Evolutionary conservation across 331 rosid genomes (phyloP).

Genomic region (Telfairia occidentalis): DNA sequence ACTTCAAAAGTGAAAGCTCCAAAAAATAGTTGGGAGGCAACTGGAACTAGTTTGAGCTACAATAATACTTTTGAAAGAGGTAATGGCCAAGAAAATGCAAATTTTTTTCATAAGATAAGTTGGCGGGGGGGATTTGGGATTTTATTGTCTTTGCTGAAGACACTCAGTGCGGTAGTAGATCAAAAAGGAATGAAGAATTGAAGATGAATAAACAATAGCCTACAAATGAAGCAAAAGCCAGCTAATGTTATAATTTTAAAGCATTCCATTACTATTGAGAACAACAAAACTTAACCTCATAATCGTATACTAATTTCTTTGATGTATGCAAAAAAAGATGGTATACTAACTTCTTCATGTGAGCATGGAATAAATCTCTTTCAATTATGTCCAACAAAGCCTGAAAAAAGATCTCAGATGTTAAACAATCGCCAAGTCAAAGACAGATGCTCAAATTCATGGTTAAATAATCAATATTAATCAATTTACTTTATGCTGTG

Average conservation of each 20-base stretch:
- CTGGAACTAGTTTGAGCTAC: background rate
- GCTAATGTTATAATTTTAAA: background rate
- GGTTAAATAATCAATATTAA: constrained; percentile 13
- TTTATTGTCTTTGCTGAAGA: too few species aligned
- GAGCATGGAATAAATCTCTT: constrained; percentile 74
- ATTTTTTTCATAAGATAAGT: background rate
- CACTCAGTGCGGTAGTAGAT: background rate
- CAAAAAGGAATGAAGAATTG: background rate
- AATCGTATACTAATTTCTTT: background rate
- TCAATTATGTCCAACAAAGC: constrained; percentile 90
- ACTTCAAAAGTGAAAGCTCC: background rate
- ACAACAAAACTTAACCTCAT: background rate
- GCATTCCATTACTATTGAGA: background rate
- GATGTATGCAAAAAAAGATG: constrained; percentile 4
- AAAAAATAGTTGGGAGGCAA: background rate
- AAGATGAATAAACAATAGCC: background rate
- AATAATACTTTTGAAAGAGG: background rate
- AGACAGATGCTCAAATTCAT: background rate
- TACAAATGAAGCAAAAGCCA: background rate
- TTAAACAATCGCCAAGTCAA: constrained; percentile 12
- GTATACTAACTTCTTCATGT: constrained; percentile 71
- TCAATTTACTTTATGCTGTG: constrained; percentile 72
- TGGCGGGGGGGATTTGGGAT: background rate
- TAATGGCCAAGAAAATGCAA: background rate
- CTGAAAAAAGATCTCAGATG: constrained; percentile 35